Base-by-base conservation (phyloP, 805 yeast genomes). In the Teunomyces funiuensis region DNA sequence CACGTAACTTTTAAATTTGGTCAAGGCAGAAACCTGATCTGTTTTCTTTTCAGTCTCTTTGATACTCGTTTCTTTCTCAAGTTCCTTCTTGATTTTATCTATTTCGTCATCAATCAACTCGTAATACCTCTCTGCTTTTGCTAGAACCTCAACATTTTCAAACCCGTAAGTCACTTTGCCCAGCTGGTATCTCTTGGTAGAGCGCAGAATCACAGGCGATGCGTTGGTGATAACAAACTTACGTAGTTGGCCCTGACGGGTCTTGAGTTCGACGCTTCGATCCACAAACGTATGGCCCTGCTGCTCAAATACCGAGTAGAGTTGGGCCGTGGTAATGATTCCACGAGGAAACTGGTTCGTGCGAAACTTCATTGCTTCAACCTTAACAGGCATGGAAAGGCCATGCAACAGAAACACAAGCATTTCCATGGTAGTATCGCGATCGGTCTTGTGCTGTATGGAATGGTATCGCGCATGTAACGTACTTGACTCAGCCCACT, bases 261-360 rank as follows among this genome's bases (percentile, higher is more conserved):
- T 60, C 28, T 68, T 48, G 10, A 60, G 43, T 40, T 71, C 75
- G 1, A 78, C 53, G 34, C 60, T 61, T 28, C 64, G 63, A 49
- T 80, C 85, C 2, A 79, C 78, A 53, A 64, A 69, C 0, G 83
- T 76, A 46, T 65, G 56, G 0, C 79, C 77, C 30, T 66, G 60
- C 17, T 63, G 55, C 10, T 66, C 66, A 40, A 68, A 73, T 8
- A 79, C 49, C 1, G 82, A 61, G 49, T 79, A 79, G 3, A 80
- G 48, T 44, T 79, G 83, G 23, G 68, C 67, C 9, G 67, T 45
- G 1, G 77, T 63, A 6, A 76, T 58, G 27, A 75, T 46, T 7
- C 70, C 68, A 11, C 47, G 57, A 0, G 80, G 78, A 2, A 71
- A 47, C 17, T 61, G 64, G 28, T 40, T 43, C 11, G 22, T 37